Percentiles rank a stretch among this genome's conserved stretches.
Evolutionary conservation across 139 green algal species (phyloP).

Genomic region (Desmodesmus armatus): DNA sequence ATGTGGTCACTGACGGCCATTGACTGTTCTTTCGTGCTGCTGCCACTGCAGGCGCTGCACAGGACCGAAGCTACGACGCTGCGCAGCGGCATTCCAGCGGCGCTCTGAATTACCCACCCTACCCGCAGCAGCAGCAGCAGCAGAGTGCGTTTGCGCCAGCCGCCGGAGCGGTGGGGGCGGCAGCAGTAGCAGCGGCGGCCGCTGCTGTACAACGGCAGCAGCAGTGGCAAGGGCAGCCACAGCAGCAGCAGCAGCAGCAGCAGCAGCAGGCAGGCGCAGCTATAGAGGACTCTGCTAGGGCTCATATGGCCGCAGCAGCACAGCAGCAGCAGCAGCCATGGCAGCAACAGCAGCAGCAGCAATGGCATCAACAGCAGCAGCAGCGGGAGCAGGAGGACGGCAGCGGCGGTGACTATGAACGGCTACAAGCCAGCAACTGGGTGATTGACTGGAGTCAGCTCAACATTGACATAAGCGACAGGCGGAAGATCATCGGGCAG

Average conservation of each 20-base stretch:
- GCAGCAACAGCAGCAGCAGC: constrained; percentile 37
- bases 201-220: too few relatives aligned
- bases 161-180: not conserved
- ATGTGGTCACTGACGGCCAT: not conserved
- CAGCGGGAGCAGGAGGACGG: not conserved
- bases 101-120: not conserved
- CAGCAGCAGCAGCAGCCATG: constrained; percentile 2
- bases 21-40: not conserved
- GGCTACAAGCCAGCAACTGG: not conserved
- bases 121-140: constrained; percentile 1
- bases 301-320: not conserved
- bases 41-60: not conserved
- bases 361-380: not conserved
- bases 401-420: too few relatives aligned
- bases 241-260: constrained; percentile 4
- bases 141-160: not conserved
- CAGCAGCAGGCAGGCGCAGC: not conserved
- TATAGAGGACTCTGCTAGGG: not conserved
- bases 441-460: not conserved
- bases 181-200: not conserved
- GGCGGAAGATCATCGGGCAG: not conserved
- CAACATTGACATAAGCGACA: too few relatives aligned
- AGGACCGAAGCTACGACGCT: not conserved
- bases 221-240: not conserved
- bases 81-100: constrained; percentile 1